These are phyloP conservation scores for Spergularia azorica DNA, from an alignment of 179 eudicot genomes.

Conservation along the genomic window DNA sequence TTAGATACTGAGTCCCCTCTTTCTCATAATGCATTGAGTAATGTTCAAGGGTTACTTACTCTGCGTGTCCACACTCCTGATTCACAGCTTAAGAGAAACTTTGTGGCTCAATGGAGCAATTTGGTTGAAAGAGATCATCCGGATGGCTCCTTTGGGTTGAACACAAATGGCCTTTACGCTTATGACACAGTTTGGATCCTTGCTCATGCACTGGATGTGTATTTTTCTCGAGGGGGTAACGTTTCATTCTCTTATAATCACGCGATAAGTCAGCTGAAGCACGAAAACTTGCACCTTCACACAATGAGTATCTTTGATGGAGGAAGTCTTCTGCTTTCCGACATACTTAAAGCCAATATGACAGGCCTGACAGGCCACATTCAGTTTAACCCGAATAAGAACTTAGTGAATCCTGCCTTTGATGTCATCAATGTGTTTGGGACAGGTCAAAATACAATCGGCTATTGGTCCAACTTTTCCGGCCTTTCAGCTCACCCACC, in stretches of 20 bases:
- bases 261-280: constrained; percentile 21
- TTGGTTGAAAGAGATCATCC: constrained; percentile 32
- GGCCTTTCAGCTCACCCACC: constrained; percentile 64
- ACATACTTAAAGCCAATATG: constrained; percentile 44
- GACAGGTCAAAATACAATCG: constrained; percentile 53
- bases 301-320: constrained; percentile 60
- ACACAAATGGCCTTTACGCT: constrained; percentile 62
- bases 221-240: constrained; percentile 56
- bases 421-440: constrained; percentile 76
- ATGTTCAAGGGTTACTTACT: constrained; percentile 64
- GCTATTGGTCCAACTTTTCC: constrained; percentile 74
- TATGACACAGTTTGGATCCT: constrained; percentile 84
- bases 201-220: constrained; percentile 62
- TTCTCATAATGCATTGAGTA: constrained; percentile 24
- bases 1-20: constrained; percentile 59
- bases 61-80: constrained; percentile 60
- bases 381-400: constrained; percentile 41
- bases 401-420: constrained; percentile 54
- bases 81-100: constrained; percentile 48
- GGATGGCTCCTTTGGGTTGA: constrained; percentile 46
- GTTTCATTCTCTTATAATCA: constrained; percentile 58
- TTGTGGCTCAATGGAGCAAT: constrained; percentile 55
- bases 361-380: constrained; percentile 67
- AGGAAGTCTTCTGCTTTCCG: constrained; percentile 54
- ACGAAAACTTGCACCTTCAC: constrained; percentile 44